Evolutionary conservation across 2,329 filamentous ascomycete species (phyloP).

Genomic region (Didymella exigua): DNA sequence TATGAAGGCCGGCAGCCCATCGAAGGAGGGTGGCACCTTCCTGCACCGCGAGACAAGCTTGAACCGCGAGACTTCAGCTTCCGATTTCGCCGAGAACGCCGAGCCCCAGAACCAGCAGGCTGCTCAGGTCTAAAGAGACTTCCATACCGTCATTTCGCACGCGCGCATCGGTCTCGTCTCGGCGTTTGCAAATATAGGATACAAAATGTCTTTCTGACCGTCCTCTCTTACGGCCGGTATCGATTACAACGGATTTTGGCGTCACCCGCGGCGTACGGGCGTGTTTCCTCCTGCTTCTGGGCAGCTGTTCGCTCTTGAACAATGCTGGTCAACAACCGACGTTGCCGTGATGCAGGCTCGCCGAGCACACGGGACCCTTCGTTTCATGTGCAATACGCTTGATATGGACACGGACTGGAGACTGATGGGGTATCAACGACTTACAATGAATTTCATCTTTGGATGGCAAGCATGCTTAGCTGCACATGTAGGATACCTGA

Average conservation of each 20-base stretch:
- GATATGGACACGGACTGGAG: not conserved
- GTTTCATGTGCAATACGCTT: conserved; percentile 12
- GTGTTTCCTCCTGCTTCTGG: not conserved
- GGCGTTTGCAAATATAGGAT: not conserved
- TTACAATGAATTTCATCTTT: conserved; percentile 3
- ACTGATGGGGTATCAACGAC: not conserved
- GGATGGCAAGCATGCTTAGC: conserved; percentile 4
- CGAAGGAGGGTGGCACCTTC: conserved; percentile 84
- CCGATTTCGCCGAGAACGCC: conserved; percentile 59
- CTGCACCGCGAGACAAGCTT: conserved; percentile 82
- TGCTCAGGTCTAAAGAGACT: conserved; percentile 6
- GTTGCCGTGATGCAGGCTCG: not conserved
- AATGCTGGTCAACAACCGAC: not conserved
- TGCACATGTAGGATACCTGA: conserved; percentile 8
- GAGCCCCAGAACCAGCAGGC: conserved; percentile 16
- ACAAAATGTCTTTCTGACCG: not conserved
- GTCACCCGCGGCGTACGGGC: conserved; percentile 4
- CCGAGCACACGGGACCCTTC: conserved; percentile 1
- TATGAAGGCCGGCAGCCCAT: conserved; percentile 70
- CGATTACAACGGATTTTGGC: conserved; percentile 4
- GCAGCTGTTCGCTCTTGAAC: not conserved
- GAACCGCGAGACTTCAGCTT: conserved; percentile 74
- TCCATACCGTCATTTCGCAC: not conserved
- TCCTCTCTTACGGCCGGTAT: conserved; percentile 10
- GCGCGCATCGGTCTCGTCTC: not conserved